A percentile compares a stretch with the other conserved stretches of the same genome.
Conservation (phyloP, 495 filamentous ascomycete species). For the Talaromyces proteolyticus region DNA sequence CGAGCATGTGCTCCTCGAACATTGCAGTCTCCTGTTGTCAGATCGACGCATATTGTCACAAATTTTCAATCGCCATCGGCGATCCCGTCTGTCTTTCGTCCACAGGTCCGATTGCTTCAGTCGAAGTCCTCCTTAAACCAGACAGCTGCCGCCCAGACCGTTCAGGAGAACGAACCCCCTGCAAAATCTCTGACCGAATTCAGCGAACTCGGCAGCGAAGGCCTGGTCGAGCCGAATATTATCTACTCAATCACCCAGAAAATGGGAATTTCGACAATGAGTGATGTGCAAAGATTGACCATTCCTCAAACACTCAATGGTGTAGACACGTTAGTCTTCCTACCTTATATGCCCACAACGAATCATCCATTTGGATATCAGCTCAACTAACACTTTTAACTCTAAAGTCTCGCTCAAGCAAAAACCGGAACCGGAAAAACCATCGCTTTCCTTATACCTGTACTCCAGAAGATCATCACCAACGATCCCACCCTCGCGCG, state of each 20-base stretch:
- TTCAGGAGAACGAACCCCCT: no score
- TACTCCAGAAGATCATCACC: constrained; percentile 65
- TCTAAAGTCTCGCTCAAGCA: constrained; percentile 86
- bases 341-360: neutral
- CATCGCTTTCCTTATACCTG: constrained; percentile 73
- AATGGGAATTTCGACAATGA: constrained; percentile 83
- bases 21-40: constrained; percentile 14
- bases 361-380: no score
- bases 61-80: constrained; percentile 22
- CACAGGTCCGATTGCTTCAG: constrained; percentile 21
- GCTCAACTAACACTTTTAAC: no score
- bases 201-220: constrained; percentile 53
- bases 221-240: constrained; percentile 58
- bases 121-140: constrained; percentile 18
- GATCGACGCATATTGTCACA: constrained; percentile 17
- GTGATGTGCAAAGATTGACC: constrained; percentile 81
- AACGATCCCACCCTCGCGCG: constrained; percentile 40
- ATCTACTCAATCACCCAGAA: constrained; percentile 62
- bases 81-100: constrained; percentile 9
- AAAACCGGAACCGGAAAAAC: constrained; percentile 89
- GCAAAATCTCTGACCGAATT: constrained; percentile 55
- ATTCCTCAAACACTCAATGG: constrained; percentile 74
- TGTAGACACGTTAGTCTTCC: constrained; percentile 65
- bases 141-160: constrained; percentile 15
- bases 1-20: constrained; percentile 27